phyloP scores from a whole-genome alignment of 2,329 filamentous ascomycete species.

The Simplicillium sp. region DNA sequence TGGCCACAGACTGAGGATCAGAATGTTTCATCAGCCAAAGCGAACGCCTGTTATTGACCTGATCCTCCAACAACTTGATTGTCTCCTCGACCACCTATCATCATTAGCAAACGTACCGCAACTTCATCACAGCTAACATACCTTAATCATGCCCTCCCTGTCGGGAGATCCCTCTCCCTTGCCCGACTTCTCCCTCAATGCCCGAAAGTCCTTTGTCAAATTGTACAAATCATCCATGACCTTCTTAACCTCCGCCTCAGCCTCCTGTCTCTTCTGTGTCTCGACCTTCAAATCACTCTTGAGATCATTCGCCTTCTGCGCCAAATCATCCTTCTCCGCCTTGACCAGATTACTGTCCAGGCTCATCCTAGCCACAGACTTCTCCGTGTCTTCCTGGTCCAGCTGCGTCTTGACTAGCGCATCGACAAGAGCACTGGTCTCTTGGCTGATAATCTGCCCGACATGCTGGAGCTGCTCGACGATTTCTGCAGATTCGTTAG shows the following conservation, averaged over 20 bases:
- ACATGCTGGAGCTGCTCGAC: slow-evolving; percentile 24
- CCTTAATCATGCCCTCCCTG: slow-evolving; percentile 20
- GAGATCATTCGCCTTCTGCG: slow-evolving; percentile 20
- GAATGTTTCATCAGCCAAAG: slow-evolving; percentile 25
- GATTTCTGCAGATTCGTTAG: slow-evolving; percentile 23
- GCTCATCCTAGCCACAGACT: slow-evolving; percentile 26
- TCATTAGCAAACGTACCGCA: too few relatives aligned
- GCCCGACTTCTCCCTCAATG: slow-evolving; percentile 16
- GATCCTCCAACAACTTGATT: slow-evolving; percentile 23
- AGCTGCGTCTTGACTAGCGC: slow-evolving; percentile 25
- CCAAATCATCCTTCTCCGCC: slow-evolving; percentile 22
- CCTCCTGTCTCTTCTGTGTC: slow-evolving; percentile 17
- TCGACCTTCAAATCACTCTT: slow-evolving; percentile 20
- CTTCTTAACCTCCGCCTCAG: slow-evolving; percentile 17
- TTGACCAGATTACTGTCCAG: slow-evolving; percentile 26
- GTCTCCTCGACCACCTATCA: slow-evolving; percentile 15
- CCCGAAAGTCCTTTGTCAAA: slow-evolving; percentile 17
- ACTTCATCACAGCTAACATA: slow-evolving; percentile 7
- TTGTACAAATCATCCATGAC: slow-evolving; percentile 16
- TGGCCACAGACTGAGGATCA: slow-evolving; percentile 18
- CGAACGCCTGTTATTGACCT: slow-evolving; percentile 23
- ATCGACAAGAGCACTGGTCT: slow-evolving; percentile 28
- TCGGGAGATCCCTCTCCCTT: slow-evolving; percentile 11
- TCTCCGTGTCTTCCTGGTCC: slow-evolving; percentile 27
- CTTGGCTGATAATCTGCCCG: slow-evolving; percentile 25